These are phyloP conservation scores for Hyphopichia wangnamkhiaoensis DNA, from an alignment of 1,139 yeast genomes.

Conservation along the genomic window DNA sequence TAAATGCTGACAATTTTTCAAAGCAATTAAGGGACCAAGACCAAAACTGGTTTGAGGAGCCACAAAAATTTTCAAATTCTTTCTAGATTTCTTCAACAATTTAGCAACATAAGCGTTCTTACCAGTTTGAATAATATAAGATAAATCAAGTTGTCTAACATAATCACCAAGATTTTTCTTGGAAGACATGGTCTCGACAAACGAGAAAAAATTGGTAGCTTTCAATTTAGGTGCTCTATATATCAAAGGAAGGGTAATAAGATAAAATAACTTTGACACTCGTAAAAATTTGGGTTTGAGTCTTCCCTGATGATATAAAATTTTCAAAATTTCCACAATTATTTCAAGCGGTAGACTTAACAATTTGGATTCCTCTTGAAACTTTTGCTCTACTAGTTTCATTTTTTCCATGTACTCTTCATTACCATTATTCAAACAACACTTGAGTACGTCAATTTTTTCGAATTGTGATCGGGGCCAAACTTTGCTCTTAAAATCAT, in stretches of 20 bases:
- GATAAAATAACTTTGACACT: constrained; percentile 64
- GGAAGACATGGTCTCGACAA: constrained; percentile 67
- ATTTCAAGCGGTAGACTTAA: constrained; percentile 62
- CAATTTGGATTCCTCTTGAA: constrained; percentile 12
- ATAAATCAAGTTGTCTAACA: constrained; percentile 63
- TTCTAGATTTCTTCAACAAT: constrained; percentile 71
- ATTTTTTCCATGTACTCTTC: constrained; percentile 15
- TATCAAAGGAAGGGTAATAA: constrained; percentile 57
- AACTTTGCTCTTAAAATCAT: constrained; percentile 22
- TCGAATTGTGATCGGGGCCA: constrained; percentile 50
- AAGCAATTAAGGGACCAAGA: constrained; percentile 77
- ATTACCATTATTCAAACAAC: constrained; percentile 27
- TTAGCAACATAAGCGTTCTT: constrained; percentile 88
- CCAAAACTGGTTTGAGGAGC: constrained; percentile 98
- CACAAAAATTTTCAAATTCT: constrained; percentile 62
- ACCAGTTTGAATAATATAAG: constrained; percentile 86
- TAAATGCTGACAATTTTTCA: constrained; percentile 67
- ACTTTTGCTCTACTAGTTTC: constrained; percentile 12
- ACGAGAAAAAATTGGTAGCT: constrained; percentile 66
- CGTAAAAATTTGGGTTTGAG: constrained; percentile 55
- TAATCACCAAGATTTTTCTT: constrained; percentile 43
- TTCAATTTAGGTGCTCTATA: constrained; percentile 64
- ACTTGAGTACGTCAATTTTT: constrained; percentile 45
- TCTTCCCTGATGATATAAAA: constrained; percentile 32
- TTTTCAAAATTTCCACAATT: constrained; percentile 50